A percentile compares a stretch with the other conserved stretches of the same genome.
Evolutionary conservation across 2,329 filamentous ascomycete species (phyloP).

Genomic region (Phialocephala subalpina): DNA sequence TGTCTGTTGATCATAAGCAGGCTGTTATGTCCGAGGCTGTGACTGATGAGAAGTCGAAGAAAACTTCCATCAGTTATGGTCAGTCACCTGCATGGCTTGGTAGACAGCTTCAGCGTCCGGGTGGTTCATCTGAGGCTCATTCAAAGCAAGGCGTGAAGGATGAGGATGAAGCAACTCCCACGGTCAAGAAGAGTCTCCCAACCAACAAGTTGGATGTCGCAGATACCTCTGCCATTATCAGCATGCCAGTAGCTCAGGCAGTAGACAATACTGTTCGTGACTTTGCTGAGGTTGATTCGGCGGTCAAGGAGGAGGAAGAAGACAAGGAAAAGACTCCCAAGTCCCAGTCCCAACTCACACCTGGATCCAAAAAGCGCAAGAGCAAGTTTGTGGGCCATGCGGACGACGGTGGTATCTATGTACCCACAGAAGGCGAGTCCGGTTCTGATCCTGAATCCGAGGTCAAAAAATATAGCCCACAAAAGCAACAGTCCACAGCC

Average conservation of each 20-base stretch:
- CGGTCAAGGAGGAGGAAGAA: slow-evolving; percentile 7
- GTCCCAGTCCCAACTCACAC: slow-evolving; percentile 9
- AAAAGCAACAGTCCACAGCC: background rate
- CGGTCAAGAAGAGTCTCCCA: background rate
- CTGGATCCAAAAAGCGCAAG: slow-evolving; percentile 34
- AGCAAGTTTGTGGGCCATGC: slow-evolving; percentile 28
- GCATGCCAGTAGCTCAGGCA: background rate
- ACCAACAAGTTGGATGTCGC: background rate
- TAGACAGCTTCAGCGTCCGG: background rate
- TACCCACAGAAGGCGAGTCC: slow-evolving; percentile 19
- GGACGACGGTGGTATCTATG: slow-evolving; percentile 35
- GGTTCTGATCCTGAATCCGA: slow-evolving; percentile 32
- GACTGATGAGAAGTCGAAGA: slow-evolving; percentile 9
- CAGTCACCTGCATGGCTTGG: slow-evolving; percentile 8
- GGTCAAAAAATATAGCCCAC: slow-evolving; percentile 24
- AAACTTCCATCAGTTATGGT: background rate
- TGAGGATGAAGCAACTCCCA: background rate
- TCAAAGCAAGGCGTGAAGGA: slow-evolving; percentile 19
- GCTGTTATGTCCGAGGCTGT: slow-evolving; percentile 12
- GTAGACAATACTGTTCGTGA: slow-evolving; percentile 3
- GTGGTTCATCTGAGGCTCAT: background rate
- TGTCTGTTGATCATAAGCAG: slow-evolving; percentile 23
- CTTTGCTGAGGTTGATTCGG: background rate
- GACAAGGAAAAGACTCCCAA: slow-evolving; percentile 11
- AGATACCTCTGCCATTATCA: background rate